A percentile compares a stretch with the other conserved stretches of the same genome.
Evolutionary conservation across 1,284 basidiomycete species (phyloP).

Genomic region (Pisolithus thermaeus): DNA sequence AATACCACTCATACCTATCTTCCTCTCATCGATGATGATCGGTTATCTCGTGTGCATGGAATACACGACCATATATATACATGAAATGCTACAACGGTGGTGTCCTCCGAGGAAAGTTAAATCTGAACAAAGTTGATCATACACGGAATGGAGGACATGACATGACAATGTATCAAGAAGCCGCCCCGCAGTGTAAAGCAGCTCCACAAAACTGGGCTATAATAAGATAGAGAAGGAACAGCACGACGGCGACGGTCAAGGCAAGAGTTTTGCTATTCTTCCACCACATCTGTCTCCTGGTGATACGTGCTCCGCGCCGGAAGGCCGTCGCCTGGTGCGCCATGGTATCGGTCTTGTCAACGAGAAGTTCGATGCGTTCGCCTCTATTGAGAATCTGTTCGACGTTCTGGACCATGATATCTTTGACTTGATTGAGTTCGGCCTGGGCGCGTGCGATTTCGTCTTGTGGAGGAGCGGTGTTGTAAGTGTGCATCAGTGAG

Average conservation of each 20-base stretch:
- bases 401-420: conserved; percentile 97
- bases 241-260: conserved; percentile 64
- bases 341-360: conserved; percentile 97
- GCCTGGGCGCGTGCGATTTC: conserved; percentile 86
- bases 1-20: conserved; percentile 1
- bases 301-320: conserved; percentile 80
- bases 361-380: conserved; percentile 91
- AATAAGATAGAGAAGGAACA: conserved; percentile 75
- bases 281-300: conserved; percentile 97
- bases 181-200: conserved; percentile 53
- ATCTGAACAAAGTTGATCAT: background rate
- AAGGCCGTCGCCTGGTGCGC: conserved; percentile 96
- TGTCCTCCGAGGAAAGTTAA: conserved; percentile 1
- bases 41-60: background rate
- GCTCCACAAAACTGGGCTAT: conserved; percentile 85
- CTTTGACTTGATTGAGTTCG: conserved; percentile 91
- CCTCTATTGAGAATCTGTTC: conserved; percentile 92
- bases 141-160: background rate
- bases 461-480: conserved; percentile 86
- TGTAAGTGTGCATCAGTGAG: conserved; percentile 80
- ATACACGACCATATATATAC: conserved; percentile 10
- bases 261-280: conserved; percentile 77
- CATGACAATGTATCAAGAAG: background rate
- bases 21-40: background rate
- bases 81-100: conserved; percentile 4